Percentiles rank a stretch among this genome's conserved stretches.
Conservation (phyloP, 2,329 filamentous ascomycete species). For the Xylogone sp. region DNA sequence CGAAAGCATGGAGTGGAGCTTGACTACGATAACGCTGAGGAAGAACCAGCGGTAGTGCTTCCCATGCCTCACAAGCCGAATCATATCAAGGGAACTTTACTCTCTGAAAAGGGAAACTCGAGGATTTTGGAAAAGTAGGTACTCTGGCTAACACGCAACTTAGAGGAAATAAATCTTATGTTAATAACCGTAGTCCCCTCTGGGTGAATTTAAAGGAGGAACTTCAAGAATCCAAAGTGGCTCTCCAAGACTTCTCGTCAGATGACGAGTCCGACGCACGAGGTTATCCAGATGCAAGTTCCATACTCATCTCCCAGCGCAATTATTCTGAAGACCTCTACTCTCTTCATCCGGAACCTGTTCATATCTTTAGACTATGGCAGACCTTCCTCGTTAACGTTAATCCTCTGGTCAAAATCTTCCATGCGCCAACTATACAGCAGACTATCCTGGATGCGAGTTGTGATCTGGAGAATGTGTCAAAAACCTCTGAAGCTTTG, state of each 20-base stretch:
- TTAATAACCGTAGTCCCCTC: slow-evolving; percentile 17
- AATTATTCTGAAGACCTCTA: slow-evolving; percentile 37
- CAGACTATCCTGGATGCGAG: slow-evolving; percentile 59
- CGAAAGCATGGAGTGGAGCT: slow-evolving; percentile 21
- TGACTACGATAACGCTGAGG: slow-evolving; percentile 17
- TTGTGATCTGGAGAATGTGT: slow-evolving; percentile 40
- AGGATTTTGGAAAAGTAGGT: slow-evolving; percentile 24
- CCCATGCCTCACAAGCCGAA: neutral
- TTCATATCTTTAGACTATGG: slow-evolving; percentile 64
- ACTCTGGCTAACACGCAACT: neutral
- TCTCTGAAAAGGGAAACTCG: slow-evolving; percentile 19
- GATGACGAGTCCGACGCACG: slow-evolving; percentile 25
- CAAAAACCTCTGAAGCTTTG: slow-evolving; percentile 58
- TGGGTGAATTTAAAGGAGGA: slow-evolving; percentile 27
- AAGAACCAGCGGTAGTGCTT: neutral
- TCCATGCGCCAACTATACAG: slow-evolving; percentile 64
- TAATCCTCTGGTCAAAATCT: slow-evolving; percentile 65
- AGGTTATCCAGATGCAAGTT: slow-evolving; percentile 22
- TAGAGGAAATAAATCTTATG: neutral
- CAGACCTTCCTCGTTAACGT: slow-evolving; percentile 68
- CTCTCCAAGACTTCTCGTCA: slow-evolving; percentile 26
- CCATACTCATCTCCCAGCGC: slow-evolving; percentile 46
- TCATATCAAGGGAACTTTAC: slow-evolving; percentile 11
- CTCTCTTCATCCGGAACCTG: slow-evolving; percentile 50
- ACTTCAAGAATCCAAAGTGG: slow-evolving; percentile 23